Base-by-base conservation (phyloP, 2,329 filamentous ascomycete species). In the Sporothrix brasiliensis region DNA sequence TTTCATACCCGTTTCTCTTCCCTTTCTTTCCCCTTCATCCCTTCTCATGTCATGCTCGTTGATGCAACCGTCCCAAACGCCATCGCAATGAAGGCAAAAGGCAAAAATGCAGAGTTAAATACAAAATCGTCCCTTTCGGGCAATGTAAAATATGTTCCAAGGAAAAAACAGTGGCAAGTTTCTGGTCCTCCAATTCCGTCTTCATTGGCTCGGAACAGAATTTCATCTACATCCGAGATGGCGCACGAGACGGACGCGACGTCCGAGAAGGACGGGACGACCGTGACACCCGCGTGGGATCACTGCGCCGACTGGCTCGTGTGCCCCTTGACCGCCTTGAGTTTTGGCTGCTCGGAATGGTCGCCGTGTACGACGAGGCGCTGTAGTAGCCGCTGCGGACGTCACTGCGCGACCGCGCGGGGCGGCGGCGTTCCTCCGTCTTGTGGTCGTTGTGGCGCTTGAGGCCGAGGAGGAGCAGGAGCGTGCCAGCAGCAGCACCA, bases 391-490 rank as follows among this genome's bases (percentile, higher is more conserved):
- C 84, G 79, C 86, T 85, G 76, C 80, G 80, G 73, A 79, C 74
- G 75, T 83, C 77, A 80, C 83, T 84, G 70, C 81, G 78, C 21
- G 82, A 75, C 65, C 79, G 80, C 63, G 77, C 73, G 52, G 80
- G 76, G 75, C 81, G 81, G 72, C 76, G 78, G 70, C 77, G 77
- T 69, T 82, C 81, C 75, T 80, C 79, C 78, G 84, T 47, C 56
- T 71, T 84, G 76, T 85, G 82, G 49, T 72, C 66, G 78, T 85
- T 84, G 76, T 86, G 83, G 72, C 82, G 82, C 73, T 76, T 79
- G 60, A 88, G 76, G 72, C 87, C 87, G 73, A 89, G 82, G 70
- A 89, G 78, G 56, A 85, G 80, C 71, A 84, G 79, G 71, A 88
- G 74, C 4, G 85, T 85, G n/a, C 83, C 82, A 19, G 83, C 81